Evolutionary conservation across 768 basidiomycete genomes (phyloP).

Genomic region (Antrodiella citrinella): DNA sequence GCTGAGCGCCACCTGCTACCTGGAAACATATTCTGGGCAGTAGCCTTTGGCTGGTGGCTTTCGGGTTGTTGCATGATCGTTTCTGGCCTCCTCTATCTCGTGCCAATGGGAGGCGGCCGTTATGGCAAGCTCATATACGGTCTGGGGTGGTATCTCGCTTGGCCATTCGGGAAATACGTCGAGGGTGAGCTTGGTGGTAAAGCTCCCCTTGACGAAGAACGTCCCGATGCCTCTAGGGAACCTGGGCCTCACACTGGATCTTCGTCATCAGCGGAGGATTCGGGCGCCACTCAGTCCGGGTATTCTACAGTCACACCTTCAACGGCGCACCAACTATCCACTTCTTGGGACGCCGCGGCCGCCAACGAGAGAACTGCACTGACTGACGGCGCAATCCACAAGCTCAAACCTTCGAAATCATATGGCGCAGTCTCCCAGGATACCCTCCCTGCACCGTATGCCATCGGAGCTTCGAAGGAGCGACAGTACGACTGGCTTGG

Average conservation of each 20-base stretch:
- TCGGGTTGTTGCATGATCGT: constrained; percentile 60
- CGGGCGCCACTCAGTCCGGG: constrained; percentile 17
- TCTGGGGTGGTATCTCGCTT: constrained; percentile 90
- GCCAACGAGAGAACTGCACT: constrained; percentile 38
- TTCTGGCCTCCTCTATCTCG: constrained; percentile 57
- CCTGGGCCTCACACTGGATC: not conserved
- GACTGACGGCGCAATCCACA: constrained; percentile 30
- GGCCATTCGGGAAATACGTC: constrained; percentile 99
- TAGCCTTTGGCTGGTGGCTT: constrained; percentile 93
- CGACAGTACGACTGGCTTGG: constrained; percentile 48
- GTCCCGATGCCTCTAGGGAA: constrained; percentile 28
- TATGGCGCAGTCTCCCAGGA: constrained; percentile 54
- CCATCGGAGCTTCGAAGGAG: constrained; percentile 14
- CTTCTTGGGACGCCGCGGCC: constrained; percentile 35
- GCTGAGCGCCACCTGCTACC: constrained; percentile 89
- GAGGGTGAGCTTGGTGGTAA: constrained; percentile 59
- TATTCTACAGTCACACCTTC: constrained; percentile 37
- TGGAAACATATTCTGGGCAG: constrained; percentile 89
- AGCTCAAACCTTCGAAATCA: constrained; percentile 37
- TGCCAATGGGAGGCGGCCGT: constrained; percentile 75
- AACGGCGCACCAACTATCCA: constrained; percentile 27
- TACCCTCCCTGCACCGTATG: constrained; percentile 7
- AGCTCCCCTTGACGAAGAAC: constrained; percentile 28
- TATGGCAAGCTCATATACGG: constrained; percentile 87
- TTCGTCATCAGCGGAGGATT: not conserved